phyloP scores from a whole-genome alignment of 106 monocot species.

The Ottelia alismoides region DNA sequence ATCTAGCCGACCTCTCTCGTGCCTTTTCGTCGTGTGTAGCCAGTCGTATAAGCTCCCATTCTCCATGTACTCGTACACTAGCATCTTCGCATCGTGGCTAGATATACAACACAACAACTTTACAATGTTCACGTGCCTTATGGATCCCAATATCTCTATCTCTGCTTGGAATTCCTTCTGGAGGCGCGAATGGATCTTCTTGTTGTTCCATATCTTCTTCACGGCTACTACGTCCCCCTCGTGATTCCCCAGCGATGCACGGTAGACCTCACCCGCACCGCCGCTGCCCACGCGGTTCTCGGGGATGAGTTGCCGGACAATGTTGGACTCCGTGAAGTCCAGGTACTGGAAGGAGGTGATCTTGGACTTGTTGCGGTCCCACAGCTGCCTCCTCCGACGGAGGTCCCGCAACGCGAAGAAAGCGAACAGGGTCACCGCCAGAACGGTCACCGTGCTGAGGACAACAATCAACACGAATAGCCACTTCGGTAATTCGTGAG shows the following conservation, averaged over 20 bases:
- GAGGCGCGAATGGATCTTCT: background rate
- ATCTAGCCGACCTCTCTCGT: background rate
- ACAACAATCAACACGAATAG: conserved; percentile 14
- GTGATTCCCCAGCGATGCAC: background rate
- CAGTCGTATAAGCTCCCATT: conserved; percentile 1
- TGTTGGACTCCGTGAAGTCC: too few species aligned
- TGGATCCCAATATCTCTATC: conserved; percentile 1
- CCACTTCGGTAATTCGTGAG: conserved; percentile 4
- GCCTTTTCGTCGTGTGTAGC: background rate
- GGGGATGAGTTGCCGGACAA: too few species aligned
- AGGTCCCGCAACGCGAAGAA: too few species aligned
- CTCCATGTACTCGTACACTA: conserved; percentile 11
- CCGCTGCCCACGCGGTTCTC: conserved; percentile 1
- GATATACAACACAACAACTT: conserved; percentile 6
- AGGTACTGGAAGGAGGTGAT: too few species aligned
- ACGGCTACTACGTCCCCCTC: conserved; percentile 6
- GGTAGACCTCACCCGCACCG: conserved; percentile 4
- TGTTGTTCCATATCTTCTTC: conserved; percentile 5
- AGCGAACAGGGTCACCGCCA: too few species aligned
- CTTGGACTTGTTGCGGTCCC: too few species aligned
- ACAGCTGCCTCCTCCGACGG: too few species aligned
- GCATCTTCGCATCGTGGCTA: background rate
- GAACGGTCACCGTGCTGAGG: conserved; percentile 11
- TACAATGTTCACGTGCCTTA: conserved; percentile 5
- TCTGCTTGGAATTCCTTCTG: conserved; percentile 9